A percentile compares a stretch with the other conserved stretches of the same genome.
These are phyloP conservation scores for Chaetomiaceae sp. DNA, from an alignment of 2,329 filamentous ascomycete species.

Conservation along the genomic window DNA sequence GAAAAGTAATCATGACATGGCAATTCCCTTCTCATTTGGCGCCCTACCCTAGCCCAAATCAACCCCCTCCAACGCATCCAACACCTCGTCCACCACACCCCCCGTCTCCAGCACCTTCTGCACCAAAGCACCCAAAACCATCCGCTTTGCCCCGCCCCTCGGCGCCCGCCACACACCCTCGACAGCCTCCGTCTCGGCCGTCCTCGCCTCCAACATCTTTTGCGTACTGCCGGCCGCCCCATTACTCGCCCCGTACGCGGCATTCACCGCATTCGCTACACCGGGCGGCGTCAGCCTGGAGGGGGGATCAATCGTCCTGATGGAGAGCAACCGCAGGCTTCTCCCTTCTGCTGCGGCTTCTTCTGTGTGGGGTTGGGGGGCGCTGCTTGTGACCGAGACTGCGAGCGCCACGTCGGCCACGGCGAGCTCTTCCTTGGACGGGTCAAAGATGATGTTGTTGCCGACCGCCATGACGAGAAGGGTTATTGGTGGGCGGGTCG, in stretches of 20 bases:
- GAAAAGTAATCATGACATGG: not conserved
- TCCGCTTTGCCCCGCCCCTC: constrained; percentile 74
- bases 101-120: constrained; percentile 70
- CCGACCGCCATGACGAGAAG: constrained; percentile 84
- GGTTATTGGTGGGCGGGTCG: constrained; percentile 72
- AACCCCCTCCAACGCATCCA: constrained; percentile 74
- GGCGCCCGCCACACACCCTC: constrained; percentile 84
- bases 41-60: constrained; percentile 52
- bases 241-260: constrained; percentile 42
- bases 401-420: constrained; percentile 88
- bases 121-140: constrained; percentile 68
- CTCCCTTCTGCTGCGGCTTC: constrained; percentile 24
- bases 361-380: not conserved
- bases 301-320: constrained; percentile 70
- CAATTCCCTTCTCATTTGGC: not conserved
- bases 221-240: constrained; percentile 30
- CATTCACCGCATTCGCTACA: constrained; percentile 60
- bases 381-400: constrained; percentile 63
- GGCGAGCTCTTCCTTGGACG: constrained; percentile 82
- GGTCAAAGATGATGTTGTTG: constrained; percentile 90
- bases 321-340: constrained; percentile 58
- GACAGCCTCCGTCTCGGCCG: constrained; percentile 50
- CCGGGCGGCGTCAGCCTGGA: constrained; percentile 69
- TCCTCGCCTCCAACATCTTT: constrained; percentile 39
- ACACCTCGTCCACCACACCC: constrained; percentile 80